phyloP scores from a whole-genome alignment of 805 yeast genomes.

The Vanderwaltozyma verrucispora region DNA sequence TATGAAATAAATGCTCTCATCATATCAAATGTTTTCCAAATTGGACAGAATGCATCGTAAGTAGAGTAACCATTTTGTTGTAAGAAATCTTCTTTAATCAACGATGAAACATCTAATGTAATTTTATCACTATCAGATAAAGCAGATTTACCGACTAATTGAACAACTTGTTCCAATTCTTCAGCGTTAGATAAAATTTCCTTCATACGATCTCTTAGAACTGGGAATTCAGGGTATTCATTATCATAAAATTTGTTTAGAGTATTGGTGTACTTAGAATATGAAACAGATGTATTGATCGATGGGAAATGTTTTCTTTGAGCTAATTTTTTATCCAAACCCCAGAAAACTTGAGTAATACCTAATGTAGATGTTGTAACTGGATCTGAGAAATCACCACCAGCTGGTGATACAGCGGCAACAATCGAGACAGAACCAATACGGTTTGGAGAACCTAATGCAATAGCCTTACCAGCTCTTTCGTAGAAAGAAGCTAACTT shows the following conservation, averaged over 20 bases:
- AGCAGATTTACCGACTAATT: constrained; percentile 97
- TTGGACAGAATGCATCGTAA: constrained; percentile 98
- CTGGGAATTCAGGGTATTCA: constrained; percentile 85
- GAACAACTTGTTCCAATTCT: constrained; percentile 98
- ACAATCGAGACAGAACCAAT: constrained; percentile 97
- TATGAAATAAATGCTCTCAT: constrained; percentile 90
- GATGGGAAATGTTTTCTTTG: constrained; percentile 99
- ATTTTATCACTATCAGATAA: constrained; percentile 94
- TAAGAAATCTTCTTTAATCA: constrained; percentile 95
- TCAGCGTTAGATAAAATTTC: constrained; percentile 96
- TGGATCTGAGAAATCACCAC: constrained; percentile 99
- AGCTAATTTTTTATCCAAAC: constrained; percentile 96
- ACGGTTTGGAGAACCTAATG: constrained; percentile 95
- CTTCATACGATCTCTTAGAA: constrained; percentile 80
- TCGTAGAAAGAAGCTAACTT: constrained; percentile 98
- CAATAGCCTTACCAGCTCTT: constrained; percentile 96
- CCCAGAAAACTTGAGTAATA: constrained; percentile 99
- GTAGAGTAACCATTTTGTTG: constrained; percentile 99
- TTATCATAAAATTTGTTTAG: constrained; percentile 76
- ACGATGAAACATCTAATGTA: constrained; percentile 81
- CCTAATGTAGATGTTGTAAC: constrained; percentile 97
- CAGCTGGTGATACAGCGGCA: constrained; percentile 99
- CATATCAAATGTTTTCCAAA: constrained; percentile 98
- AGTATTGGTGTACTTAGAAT: constrained; percentile 89
- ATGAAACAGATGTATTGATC: constrained; percentile 89